phyloP scores from a whole-genome alignment of 306 rosid species.

The Cercis canadensis region DNA sequence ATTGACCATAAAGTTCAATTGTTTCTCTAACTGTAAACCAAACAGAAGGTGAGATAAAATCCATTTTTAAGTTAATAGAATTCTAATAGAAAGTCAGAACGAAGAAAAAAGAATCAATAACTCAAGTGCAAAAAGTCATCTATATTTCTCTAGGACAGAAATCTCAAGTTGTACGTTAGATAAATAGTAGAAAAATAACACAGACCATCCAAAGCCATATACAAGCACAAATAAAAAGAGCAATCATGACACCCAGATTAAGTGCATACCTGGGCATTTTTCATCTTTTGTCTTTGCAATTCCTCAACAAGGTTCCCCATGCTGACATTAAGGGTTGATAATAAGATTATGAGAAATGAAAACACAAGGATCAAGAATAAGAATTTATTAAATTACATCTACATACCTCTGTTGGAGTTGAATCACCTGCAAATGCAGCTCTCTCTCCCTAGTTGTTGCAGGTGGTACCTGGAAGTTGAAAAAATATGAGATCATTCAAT shows the following conservation, averaged over 20 bases:
- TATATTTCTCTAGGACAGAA: too few relatives aligned
- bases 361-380: constrained; percentile 12
- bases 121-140: too few relatives aligned
- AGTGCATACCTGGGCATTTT: constrained; percentile 74
- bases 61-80: too few relatives aligned
- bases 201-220: background rate
- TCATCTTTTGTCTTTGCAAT: constrained; percentile 81
- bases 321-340: constrained; percentile 53
- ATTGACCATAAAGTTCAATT: constrained; percentile 42
- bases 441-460: constrained; percentile 66
- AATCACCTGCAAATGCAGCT: constrained; percentile 63
- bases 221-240: background rate
- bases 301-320: constrained; percentile 72
- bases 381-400: constrained; percentile 36
- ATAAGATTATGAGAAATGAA: constrained; percentile 31
- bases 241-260: background rate
- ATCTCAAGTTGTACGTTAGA: too few relatives aligned
- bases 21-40: constrained; percentile 59
- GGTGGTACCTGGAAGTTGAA: constrained; percentile 59
- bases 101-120: too few relatives aligned
- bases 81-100: too few relatives aligned
- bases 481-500: constrained; percentile 33
- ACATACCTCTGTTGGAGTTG: constrained; percentile 83
- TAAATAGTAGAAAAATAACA: background rate
- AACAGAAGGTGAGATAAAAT: constrained; percentile 14